Percentiles rank a stretch among this genome's conserved stretches.
phyloP scores from a whole-genome alignment of 768 basidiomycete species.

The Inosperma sp. region DNA sequence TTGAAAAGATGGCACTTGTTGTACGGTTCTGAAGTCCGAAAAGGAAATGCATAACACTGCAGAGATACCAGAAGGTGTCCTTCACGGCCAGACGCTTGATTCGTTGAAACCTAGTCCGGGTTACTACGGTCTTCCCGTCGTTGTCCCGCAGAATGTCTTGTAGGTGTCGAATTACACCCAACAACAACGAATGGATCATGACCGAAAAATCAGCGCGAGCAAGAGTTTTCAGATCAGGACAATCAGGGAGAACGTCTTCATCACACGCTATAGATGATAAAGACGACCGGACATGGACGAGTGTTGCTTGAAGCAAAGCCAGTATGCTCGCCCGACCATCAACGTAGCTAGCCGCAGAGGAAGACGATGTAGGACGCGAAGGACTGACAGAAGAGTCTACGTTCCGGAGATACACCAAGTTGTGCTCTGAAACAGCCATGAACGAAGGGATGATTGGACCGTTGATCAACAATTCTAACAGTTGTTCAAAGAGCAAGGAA shows the following conservation, averaged over 20 bases:
- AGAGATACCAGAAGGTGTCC: slow-evolving; percentile 52
- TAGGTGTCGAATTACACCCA: slow-evolving; percentile 39
- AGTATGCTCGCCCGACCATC: slow-evolving; percentile 18
- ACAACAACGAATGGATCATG: slow-evolving; percentile 28
- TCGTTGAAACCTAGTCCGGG: slow-evolving; percentile 18
- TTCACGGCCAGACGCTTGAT: slow-evolving; percentile 41
- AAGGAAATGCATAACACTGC: slow-evolving; percentile 38
- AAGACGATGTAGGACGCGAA: slow-evolving; percentile 9
- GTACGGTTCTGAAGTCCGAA: slow-evolving; percentile 16
- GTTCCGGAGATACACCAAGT: background rate
- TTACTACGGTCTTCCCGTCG: background rate
- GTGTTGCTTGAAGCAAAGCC: slow-evolving; percentile 14
- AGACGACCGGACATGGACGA: slow-evolving; percentile 1
- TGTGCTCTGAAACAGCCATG: background rate
- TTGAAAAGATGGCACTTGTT: background rate
- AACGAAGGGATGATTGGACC: slow-evolving; percentile 1
- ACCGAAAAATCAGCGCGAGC: slow-evolving; percentile 4
- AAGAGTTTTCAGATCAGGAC: background rate
- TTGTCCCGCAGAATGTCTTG: slow-evolving; percentile 25
- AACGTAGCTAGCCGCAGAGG: slow-evolving; percentile 3
- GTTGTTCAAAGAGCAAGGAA: background rate
- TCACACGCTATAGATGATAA: background rate
- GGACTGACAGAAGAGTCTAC: background rate
- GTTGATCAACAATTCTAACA: background rate
- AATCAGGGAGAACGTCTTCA: background rate